A percentile compares a stretch with the other conserved stretches of the same genome.
Conservation (phyloP, 805 yeast species). For the Tetrapisispora nanseiensis region DNA sequence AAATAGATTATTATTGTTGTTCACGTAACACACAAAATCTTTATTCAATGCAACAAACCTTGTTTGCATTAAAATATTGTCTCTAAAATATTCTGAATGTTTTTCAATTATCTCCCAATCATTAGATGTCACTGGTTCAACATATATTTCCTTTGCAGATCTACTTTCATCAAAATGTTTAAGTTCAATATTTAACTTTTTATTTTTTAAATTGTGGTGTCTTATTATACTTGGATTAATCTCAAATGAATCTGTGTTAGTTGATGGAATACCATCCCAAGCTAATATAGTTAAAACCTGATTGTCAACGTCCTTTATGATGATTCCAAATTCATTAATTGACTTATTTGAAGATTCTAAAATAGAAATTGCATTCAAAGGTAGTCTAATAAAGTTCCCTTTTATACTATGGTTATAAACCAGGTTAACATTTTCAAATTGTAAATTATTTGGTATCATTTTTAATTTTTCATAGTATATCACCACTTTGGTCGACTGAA, state of each 20-base stretch:
- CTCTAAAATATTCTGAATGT: constrained; percentile 69
- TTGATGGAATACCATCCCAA: constrained; percentile 20
- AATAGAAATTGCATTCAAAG: constrained; percentile 12
- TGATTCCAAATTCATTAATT: constrained; percentile 19
- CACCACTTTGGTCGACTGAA: no score
- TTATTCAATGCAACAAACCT: constrained; percentile 59
- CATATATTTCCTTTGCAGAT: constrained; percentile 46
- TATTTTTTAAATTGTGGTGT: neutral
- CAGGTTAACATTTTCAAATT: neutral
- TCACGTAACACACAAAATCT: constrained; percentile 58
- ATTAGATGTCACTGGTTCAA: constrained; percentile 65
- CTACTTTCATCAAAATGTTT: constrained; percentile 8
- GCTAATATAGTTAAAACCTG: constrained; percentile 11
- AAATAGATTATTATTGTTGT: constrained; percentile 32
- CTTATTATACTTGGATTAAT: constrained; percentile 17
- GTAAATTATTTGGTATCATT: neutral
- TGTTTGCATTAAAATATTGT: constrained; percentile 65
- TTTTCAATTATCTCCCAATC: constrained; percentile 91
- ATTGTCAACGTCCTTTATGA: constrained; percentile 5
- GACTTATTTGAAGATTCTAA: constrained; percentile 17
- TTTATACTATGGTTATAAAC: constrained; percentile 11
- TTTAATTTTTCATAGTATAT: neutral
- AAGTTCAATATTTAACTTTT: constrained; percentile 8
- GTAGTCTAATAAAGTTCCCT: constrained; percentile 25
- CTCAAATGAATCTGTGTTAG: constrained; percentile 10